Percentiles rank a stretch among this genome's conserved stretches.
phyloP scores from a whole-genome alignment of 768 basidiomycete species.

The Dentipellis fragilis region DNA sequence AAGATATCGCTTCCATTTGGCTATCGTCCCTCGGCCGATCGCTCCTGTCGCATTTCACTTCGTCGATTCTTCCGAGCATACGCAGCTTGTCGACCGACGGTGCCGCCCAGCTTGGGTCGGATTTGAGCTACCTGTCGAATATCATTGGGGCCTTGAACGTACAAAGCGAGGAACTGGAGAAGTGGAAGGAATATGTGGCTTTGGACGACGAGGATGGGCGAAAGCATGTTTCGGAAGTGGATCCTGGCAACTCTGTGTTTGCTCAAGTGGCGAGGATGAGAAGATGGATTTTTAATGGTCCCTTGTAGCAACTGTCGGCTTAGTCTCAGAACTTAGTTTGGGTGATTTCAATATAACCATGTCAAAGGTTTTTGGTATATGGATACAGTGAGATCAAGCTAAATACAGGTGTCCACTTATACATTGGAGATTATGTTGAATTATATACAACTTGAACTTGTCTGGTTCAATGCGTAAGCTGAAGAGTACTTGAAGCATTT shows the following conservation, averaged over 20 bases:
- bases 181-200: slow-evolving; percentile 67
- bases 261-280: background rate
- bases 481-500: background rate
- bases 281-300: background rate
- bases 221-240: background rate
- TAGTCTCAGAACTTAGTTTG: background rate
- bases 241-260: background rate
- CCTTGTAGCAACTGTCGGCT: background rate
- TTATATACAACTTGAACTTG: background rate
- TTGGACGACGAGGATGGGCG: slow-evolving; percentile 34
- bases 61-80: slow-evolving; percentile 62
- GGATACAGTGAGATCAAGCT: background rate
- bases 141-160: slow-evolving; percentile 88
- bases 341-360: background rate
- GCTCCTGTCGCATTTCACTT: slow-evolving; percentile 65
- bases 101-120: slow-evolving; percentile 74
- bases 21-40: slow-evolving; percentile 81
- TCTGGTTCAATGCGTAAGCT: too few relatives aligned
- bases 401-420: background rate
- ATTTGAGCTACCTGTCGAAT: slow-evolving; percentile 84
- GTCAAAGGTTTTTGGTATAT: background rate
- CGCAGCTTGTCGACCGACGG: slow-evolving; percentile 51
- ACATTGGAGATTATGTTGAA: background rate
- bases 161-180: slow-evolving; percentile 68
- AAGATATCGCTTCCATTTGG: slow-evolving; percentile 85